Conservation (phyloP, 805 yeast genomes). For the Lipomyces mesembrius region DNA sequence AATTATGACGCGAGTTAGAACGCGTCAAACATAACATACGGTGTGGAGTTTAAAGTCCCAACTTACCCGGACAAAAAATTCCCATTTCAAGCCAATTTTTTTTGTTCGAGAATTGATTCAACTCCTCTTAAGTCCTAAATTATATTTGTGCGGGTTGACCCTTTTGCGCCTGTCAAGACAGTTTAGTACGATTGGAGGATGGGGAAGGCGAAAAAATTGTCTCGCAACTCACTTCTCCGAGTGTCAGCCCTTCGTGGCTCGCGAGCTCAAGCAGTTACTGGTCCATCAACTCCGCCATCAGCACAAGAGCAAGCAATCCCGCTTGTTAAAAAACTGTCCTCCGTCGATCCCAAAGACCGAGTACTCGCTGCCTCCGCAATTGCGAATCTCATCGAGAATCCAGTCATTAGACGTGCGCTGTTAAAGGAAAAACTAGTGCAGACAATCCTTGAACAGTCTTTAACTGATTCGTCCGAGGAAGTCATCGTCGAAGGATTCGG, state of each 20-base stretch:
- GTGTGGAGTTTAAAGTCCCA: not conserved
- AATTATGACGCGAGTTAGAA: not conserved
- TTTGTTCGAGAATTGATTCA: not conserved
- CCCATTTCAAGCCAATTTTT: not conserved
- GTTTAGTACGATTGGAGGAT: not conserved
- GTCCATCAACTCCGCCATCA: slow-evolving; percentile 51
- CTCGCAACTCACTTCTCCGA: slow-evolving; percentile 10
- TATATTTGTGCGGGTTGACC: not conserved
- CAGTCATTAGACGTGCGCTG: slow-evolving; percentile 61
- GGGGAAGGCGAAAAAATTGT: slow-evolving; percentile 16
- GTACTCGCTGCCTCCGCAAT: slow-evolving; percentile 78
- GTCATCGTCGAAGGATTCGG: slow-evolving; percentile 82
- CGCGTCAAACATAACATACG: not conserved
- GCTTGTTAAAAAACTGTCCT: slow-evolving; percentile 64
- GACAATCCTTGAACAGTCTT: slow-evolving; percentile 62
- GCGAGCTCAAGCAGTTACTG: not conserved
- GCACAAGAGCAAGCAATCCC: slow-evolving; percentile 65
- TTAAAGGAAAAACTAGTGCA: slow-evolving; percentile 74
- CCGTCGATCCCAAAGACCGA: slow-evolving; percentile 70
- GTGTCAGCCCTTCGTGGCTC: slow-evolving; percentile 16
- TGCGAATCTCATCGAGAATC: slow-evolving; percentile 63
- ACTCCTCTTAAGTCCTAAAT: not conserved
- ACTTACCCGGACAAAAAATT: not conserved
- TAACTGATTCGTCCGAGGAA: slow-evolving; percentile 72
- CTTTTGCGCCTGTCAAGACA: not conserved